Base-by-base conservation (phyloP, 164 flowering plant genomes). In the Aristolochia fimbriata region DNA sequence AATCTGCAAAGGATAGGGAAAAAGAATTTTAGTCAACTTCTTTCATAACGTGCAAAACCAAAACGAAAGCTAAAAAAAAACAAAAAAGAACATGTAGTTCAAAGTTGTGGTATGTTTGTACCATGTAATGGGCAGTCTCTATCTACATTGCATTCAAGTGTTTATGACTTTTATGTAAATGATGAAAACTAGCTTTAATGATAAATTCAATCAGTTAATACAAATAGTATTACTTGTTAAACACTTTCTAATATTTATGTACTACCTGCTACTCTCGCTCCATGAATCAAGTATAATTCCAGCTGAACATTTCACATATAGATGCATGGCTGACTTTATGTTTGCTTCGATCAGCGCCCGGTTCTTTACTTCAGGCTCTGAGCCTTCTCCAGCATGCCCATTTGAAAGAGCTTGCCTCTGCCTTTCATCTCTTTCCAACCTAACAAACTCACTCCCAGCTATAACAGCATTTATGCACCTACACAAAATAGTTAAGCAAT, bases 401-500 rank as follows among this genome's bases (percentile, higher is more conserved):
- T 85, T 85, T 47, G 86, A 75, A 23, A 72, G 71, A 55, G 84
- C 63, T 24, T 65, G 78, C 37, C 74, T 74, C 72, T 74, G 83
- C 61, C 77, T 83, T 62, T 83, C 76, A 68, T 86, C 91, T 60
- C 95, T 87, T 74, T 83, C 91, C 74, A 91, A 70, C 67, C 90
- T 76, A 52, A 86, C 87, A 59, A 72, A 81, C 67, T 91, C 99
- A 63, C 88, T 83, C 60, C 89, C 99, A 17, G 93, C 96, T 70
- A 91, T 79, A 22, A 94, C 93, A 56, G 95, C 89, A 73, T 66
- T 77, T 51, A 94, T 84, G 80, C 97, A 94, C 79, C 98, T 93
- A 89, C 70, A 61, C 58, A 61, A 70, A 37, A 55, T n/a, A 63
- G 25, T 69, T 47, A 54, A 30, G 55, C 12, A 46, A 47, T 22